phyloP scores from a whole-genome alignment of 2,329 filamentous ascomycete species.

The Colletotrichum lindemuthianum region DNA sequence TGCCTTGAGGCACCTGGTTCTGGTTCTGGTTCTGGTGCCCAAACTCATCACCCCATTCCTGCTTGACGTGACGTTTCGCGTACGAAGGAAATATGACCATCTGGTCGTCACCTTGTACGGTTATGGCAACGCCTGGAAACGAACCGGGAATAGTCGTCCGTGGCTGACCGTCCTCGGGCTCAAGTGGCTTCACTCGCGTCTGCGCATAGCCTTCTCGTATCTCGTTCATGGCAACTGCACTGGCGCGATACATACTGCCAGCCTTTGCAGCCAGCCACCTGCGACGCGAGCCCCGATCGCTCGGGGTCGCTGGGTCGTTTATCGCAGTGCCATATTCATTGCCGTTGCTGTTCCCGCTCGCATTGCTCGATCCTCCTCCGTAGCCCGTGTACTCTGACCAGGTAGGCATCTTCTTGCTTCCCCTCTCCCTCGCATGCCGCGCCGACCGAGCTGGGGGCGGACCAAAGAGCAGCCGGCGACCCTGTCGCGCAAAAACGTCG shows the following conservation, averaged over 20 bases:
- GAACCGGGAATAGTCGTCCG: conserved; percentile 72
- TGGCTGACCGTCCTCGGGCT: conserved; percentile 46
- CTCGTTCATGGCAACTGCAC: conserved; percentile 66
- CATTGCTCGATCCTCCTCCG: conserved; percentile 21
- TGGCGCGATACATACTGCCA: conserved; percentile 65
- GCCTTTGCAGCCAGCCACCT: conserved; percentile 78
- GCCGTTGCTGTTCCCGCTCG: conserved; percentile 7
- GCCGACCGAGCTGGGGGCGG: conserved; percentile 41
- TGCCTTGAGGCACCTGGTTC: conserved; percentile 48
- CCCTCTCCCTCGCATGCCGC: conserved; percentile 44
- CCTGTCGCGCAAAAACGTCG: conserved; percentile 53
- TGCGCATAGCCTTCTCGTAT: conserved; percentile 69
- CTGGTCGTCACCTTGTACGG: conserved; percentile 83
- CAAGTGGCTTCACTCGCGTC: conserved; percentile 53
- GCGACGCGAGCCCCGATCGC: conserved; percentile 77
- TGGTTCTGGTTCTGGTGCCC: conserved; percentile 46
- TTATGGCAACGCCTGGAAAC: conserved; percentile 87
- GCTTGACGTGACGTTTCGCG: conserved; percentile 75
- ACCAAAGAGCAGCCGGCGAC: conserved; percentile 58
- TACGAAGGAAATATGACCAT: conserved; percentile 97
- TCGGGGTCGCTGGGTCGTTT: conserved; percentile 43
- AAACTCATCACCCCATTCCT: conserved; percentile 47
- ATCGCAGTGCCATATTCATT: conserved; percentile 40
- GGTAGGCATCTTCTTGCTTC: conserved; percentile 38
- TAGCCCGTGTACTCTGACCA: conserved; percentile 35